A percentile compares a stretch with the other conserved stretches of the same genome.
Conservation (phyloP, 495 filamentous ascomycete genomes). For the Annulohypoxylon bovei region DNA sequence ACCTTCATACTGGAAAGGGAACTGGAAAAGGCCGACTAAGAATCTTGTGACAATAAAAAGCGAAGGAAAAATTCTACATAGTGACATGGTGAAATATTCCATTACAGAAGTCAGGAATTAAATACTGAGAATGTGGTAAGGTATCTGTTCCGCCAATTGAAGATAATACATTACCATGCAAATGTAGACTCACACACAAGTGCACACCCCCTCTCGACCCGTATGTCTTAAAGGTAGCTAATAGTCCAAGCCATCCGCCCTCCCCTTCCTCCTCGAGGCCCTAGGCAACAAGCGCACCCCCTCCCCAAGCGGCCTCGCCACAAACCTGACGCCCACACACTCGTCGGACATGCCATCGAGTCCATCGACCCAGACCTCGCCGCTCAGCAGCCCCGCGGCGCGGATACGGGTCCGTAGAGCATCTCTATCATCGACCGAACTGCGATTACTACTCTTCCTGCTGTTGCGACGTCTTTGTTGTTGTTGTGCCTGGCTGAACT, state of each 20-base stretch:
- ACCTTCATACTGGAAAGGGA: no score
- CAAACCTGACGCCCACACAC: neutral
- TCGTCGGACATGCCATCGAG: neutral
- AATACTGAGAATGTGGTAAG: no score
- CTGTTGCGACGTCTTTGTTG: neutral
- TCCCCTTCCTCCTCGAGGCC: neutral
- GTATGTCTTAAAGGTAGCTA: neutral
- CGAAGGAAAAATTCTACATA: no score
- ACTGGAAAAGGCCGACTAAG: no score
- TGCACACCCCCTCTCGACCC: neutral
- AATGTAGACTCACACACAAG: neutral
- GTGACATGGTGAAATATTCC: no score
- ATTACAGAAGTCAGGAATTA: no score
- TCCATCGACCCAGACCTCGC: constrained; percentile 1
- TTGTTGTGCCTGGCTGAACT: neutral
- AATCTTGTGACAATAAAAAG: no score
- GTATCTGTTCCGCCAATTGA: neutral
- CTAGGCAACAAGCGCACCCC: no score
- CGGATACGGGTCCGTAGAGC: neutral
- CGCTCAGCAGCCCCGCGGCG: neutral
- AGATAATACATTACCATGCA: neutral
- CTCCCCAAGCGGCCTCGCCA: neutral
- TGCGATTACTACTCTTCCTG: neutral
- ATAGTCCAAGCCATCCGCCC: neutral
- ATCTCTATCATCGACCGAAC: neutral